A percentile compares a stretch with the other conserved stretches of the same genome.
Evolutionary conservation across 1,284 basidiomycete genomes (phyloP).

Genomic region (Heterobasidion irregulare): DNA sequence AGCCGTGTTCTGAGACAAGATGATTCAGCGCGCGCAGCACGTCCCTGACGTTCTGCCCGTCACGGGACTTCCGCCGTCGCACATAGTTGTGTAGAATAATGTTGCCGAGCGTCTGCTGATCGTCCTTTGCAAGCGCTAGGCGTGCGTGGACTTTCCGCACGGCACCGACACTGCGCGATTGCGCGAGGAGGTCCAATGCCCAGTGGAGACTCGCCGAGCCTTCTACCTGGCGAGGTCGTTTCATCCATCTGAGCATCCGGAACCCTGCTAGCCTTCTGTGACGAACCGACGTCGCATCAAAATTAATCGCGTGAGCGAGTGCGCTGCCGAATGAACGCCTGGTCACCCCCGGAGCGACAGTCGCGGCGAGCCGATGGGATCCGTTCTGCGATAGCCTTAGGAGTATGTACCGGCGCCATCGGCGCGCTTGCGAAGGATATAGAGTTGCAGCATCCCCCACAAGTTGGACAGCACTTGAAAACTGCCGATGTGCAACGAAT

Average conservation of each 20-base stretch:
- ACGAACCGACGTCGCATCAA: background rate
- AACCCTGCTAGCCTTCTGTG: background rate
- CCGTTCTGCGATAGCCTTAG: conserved; percentile 3
- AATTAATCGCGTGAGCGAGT: background rate
- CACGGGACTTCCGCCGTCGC: conserved; percentile 21
- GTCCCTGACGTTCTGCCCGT: conserved; percentile 34
- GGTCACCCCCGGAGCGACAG: background rate
- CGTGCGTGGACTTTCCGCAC: conserved; percentile 33
- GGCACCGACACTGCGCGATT: conserved; percentile 16
- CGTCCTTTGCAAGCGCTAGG: conserved; percentile 20
- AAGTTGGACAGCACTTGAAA: conserved; percentile 20
- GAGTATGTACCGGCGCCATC: conserved; percentile 7
- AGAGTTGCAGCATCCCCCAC: conserved; percentile 1
- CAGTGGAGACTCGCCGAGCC: conserved; percentile 1
- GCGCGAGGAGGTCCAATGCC: conserved; percentile 11
- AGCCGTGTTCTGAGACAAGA: conserved; percentile 31
- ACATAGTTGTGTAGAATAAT: conserved; percentile 38
- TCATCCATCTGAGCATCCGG: conserved; percentile 5
- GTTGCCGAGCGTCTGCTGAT: conserved; percentile 36
- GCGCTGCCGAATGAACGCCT: background rate
- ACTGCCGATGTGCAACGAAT: conserved; percentile 23
- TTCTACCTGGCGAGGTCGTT: background rate
- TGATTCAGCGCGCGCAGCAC: conserved; percentile 29
- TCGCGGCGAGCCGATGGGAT: background rate
- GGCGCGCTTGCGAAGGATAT: background rate